phyloP scores from a whole-genome alignment of 331 rosid genomes.

The Quercus tomentella region DNA sequence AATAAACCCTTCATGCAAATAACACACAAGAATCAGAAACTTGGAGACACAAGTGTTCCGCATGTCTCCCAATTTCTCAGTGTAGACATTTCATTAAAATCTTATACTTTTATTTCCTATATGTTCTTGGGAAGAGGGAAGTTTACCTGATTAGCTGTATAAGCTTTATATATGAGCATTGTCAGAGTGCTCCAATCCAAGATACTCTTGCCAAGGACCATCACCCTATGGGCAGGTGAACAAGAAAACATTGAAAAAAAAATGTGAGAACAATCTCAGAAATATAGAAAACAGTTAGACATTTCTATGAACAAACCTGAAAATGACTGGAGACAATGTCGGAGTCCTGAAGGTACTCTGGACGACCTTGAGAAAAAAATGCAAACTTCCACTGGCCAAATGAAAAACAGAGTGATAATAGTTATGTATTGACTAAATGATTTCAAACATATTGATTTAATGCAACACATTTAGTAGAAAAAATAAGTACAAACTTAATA shows the following conservation, averaged over 20 bases:
- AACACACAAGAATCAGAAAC: background rate
- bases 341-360: constrained; percentile 81
- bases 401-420: background rate
- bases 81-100: background rate
- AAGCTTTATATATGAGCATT: constrained; percentile 68
- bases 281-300: background rate
- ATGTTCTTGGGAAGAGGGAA: background rate
- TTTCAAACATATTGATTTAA: background rate
- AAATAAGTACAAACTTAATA: background rate
- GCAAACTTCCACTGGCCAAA: constrained; percentile 85
- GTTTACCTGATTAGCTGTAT: constrained; percentile 76
- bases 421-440: background rate
- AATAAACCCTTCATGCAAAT: background rate
- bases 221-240: constrained; percentile 49
- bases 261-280: background rate
- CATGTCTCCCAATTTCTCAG: background rate
- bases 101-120: background rate
- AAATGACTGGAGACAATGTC: constrained; percentile 82
- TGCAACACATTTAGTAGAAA: background rate
- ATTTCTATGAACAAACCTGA: constrained; percentile 43
- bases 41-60: background rate
- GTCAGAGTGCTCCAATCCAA: constrained; percentile 91
- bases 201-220: constrained; percentile 97
- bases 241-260: constrained; percentile 17
- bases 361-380: constrained; percentile 79